A percentile compares a stretch with the other conserved stretches of the same genome.
Evolutionary conservation across 768 basidiomycete genomes (phyloP).

Genomic region (Trametes sanguinea): DNA sequence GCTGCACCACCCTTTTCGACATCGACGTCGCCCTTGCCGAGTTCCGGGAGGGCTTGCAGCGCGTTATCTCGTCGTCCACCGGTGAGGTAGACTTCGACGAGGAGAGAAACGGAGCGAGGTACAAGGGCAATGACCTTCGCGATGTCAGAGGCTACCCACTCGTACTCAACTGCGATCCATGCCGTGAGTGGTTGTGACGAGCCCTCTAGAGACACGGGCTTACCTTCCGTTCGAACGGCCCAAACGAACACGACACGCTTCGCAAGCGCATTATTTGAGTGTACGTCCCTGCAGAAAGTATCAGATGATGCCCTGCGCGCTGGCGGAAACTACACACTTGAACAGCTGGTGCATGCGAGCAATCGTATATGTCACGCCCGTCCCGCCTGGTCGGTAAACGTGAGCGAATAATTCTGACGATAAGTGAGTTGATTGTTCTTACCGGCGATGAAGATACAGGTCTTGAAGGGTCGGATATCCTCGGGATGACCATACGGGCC

Average conservation of each 20-base stretch:
- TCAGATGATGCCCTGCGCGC: not conserved
- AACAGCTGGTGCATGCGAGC: conserved; percentile 36
- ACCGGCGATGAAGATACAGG: conserved; percentile 43
- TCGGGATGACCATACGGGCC: conserved; percentile 44
- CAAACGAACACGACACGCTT: conserved; percentile 36
- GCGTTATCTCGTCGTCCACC: conserved; percentile 4
- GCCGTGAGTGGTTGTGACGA: not conserved
- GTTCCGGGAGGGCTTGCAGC: conserved; percentile 1
- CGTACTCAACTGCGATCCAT: conserved; percentile 23
- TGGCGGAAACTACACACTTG: conserved; percentile 24
- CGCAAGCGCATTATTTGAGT: conserved; percentile 21
- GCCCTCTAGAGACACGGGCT: not conserved
- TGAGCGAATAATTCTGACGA: too few species aligned
- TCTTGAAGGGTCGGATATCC: conserved; percentile 36
- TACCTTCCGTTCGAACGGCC: conserved; percentile 33
- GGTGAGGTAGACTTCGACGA: conserved; percentile 26
- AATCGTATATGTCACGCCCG: conserved; percentile 37
- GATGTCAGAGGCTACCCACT: conserved; percentile 24
- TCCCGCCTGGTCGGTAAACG: conserved; percentile 29
- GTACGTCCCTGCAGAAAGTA: conserved; percentile 14
- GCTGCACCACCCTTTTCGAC: conserved; percentile 6
- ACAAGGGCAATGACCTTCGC: conserved; percentile 17
- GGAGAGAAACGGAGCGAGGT: conserved; percentile 23
- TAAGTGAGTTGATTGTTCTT: conserved; percentile 2
- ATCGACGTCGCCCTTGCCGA: conserved; percentile 11